Evolutionary conservation across 257 asterid genomes (phyloP), one percentile per base, ranked within the genome.

Genomic region (Mitragyna speciosa): DNA sequence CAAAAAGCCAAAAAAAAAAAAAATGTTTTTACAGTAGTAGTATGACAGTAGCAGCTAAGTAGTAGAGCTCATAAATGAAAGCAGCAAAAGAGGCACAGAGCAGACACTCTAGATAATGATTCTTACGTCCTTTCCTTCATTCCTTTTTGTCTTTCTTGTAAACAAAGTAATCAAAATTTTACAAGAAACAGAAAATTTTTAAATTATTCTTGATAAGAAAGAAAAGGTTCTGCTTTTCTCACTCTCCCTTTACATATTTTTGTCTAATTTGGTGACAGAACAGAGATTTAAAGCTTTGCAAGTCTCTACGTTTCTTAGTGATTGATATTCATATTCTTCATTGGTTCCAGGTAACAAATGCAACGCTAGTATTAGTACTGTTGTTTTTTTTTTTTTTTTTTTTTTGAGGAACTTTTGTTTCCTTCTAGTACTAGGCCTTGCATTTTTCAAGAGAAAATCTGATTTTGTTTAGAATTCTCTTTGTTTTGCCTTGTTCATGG

Each of bases 141-240:
- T 22, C 28, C 30, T 10, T 45, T 72, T 61, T 45, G 71, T 41
- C 43, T 61, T 80, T 58, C 75, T 80, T 36, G 78, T 15, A 26
- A 31, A 8, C 75, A 33, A 80, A 74, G 80, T 19, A 66, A 80
- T 22, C 28, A 73, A 16, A 39, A 61, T 65, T 9, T 49, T 77
- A 8, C 4, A 33, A 17, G 26, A 36, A 16, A 19, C 20, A 1
- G 20, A 45, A 58, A 22, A 33, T 19, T 17, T n/a, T 52, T 26
- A 16, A 4, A 49, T n/a, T 36, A 54, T 56, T 36, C 78, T 39
- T 7, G 19, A 59, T 52, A 52, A 52, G 6, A 45, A 0, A 54
- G 12, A 68, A 79, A 70, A 47, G 39, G 52, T 6, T 78, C 59
- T 6, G 36, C 39, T 63, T 59, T 61, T 54, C 39, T 31, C 76